Percentiles rank a stretch among this genome's conserved stretches.
Conservation (phyloP, 2,329 filamentous ascomycete genomes). For the Mycosphaerella arachidis region DNA sequence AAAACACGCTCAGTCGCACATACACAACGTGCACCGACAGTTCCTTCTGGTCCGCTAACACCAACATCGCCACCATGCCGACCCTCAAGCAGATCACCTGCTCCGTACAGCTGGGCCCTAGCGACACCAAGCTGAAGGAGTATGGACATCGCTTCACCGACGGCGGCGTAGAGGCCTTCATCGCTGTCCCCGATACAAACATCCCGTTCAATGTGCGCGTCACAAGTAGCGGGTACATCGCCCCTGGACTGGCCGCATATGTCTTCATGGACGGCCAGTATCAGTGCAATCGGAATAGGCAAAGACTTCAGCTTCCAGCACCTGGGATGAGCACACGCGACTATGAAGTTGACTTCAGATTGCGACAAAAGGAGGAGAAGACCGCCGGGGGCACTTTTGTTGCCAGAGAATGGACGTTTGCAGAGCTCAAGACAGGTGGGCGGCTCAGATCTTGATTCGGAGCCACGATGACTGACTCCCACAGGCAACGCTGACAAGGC, state of each 20-base stretch:
- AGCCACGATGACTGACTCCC: slow-evolving; percentile 13
- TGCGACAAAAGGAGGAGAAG: slow-evolving; percentile 53
- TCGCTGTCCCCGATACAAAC: slow-evolving; percentile 46
- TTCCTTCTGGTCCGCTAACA: too few species aligned
- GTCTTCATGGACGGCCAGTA: slow-evolving; percentile 56
- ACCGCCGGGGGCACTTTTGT: slow-evolving; percentile 44
- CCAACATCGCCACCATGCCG: slow-evolving; percentile 43
- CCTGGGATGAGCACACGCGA: slow-evolving; percentile 27
- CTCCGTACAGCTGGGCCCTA: slow-evolving; percentile 46
- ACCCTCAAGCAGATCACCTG: slow-evolving; percentile 51
- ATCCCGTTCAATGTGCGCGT: slow-evolving; percentile 48
- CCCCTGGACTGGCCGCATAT: slow-evolving; percentile 50
- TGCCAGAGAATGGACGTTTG: slow-evolving; percentile 52
- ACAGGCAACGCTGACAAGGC: slow-evolving; percentile 39
- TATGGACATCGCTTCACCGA: slow-evolving; percentile 49
- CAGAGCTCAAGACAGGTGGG: slow-evolving; percentile 46
- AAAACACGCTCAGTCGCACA: not conserved
- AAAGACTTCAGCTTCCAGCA: slow-evolving; percentile 36
- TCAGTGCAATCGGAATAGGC: slow-evolving; percentile 53
- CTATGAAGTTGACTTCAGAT: slow-evolving; percentile 45
- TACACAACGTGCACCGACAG: not conserved
- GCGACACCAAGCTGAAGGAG: slow-evolving; percentile 45
- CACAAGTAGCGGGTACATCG: slow-evolving; percentile 48
- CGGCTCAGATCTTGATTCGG: not conserved
- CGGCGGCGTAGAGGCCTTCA: slow-evolving; percentile 49